Base-by-base conservation (phyloP, 2,329 filamentous ascomycete species). In the Bipolaris oryzae region DNA sequence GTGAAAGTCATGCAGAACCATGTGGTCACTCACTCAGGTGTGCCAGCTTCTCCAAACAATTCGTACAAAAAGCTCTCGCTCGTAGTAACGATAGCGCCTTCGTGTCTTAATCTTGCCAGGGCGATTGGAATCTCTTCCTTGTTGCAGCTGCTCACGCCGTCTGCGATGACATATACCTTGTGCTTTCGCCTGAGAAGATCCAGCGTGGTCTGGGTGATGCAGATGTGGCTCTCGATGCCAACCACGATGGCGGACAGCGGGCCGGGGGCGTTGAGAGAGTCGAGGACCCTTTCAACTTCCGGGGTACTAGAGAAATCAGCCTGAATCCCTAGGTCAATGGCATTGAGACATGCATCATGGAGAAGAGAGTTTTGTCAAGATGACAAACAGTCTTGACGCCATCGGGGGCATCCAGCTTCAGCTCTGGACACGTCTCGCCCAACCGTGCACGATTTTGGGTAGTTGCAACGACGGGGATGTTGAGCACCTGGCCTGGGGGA, bases 171-270 rank as follows among this genome's bases (percentile, higher is more conserved):
- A 75, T 96, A 96, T 6, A 97, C 94, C 50, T 82, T 81, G 76
- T 96, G 91, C 0, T 92, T 92, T 1, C 83, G 82, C 20, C 81
- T 80, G 41, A 95, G 79, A 46, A 96, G 79, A 79, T 97, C 94
- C 39, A 97, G 82, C 15, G 73, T 64, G 2, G 94, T 97, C 82
- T 98, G 94, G 58, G 91, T 93, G 28, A 98, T 87, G 81, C 94
- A 98, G 74, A 98, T 95, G 78, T 98, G 94, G 38, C 87, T 86
- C 78, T 98, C 94, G 73, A 98, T 96, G 35, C 94, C 94, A 15
- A 96, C 89, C 61, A 98, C 86, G 53, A 91, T 89, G 50, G 92
- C 84, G 5, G 78, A 62, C 3, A 71, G 50, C 3, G 64, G 70
- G 1, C 62, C 66, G 42, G 38, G 63, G 46, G 56, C 57, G 25